Evolutionary conservation across 306 rosid species (phyloP), one percentile per base, ranked within the genome.

Genomic region (Malus sieversii): DNA sequence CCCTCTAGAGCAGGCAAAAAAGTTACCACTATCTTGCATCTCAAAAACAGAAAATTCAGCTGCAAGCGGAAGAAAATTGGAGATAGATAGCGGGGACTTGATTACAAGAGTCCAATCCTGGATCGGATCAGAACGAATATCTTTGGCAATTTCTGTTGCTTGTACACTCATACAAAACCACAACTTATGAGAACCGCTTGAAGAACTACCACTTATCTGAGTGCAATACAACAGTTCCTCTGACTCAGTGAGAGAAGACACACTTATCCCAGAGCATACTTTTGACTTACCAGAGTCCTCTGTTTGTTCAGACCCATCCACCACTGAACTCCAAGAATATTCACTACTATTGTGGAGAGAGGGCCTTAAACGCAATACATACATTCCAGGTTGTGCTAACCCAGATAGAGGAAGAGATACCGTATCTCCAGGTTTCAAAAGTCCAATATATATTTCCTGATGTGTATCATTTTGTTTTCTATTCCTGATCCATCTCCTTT

Each of bases 31-130:
- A 67, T 85, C 58, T 85, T 90, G 97, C 93, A 80, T 86, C 81
- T 95, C 97, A 68, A 92, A 86, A 81, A 95, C 84, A 73, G 99
- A 92, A 89, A 77, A 95, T 68, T 95, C 99, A 79, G 97, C 90
- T 74, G 90, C 85, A 75, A 95, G 97, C 42, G 99, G 99, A 77
- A 95, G 93, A 80, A 80, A 92, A 87, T 95, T 95, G 87, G 92
- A 85, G 79, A 95, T 84, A 63, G 83, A 77, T 42, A 95, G 83
- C 0, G 99, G 99, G 59, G 99, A 85, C 87, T 95, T 95, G 81
- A 95, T 81, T 61, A 88, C 90, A 80, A 95, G 89, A 82, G 82
- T 86, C 99, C 99, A 95, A 86, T 95, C 99, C 81, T 92, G 96
- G 75, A 95, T 95, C 72, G 99, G 89, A 83, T 95, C 91, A 69